Conservation (phyloP, 768 basidiomycete species). For the Tulasnella sp. region DNA sequence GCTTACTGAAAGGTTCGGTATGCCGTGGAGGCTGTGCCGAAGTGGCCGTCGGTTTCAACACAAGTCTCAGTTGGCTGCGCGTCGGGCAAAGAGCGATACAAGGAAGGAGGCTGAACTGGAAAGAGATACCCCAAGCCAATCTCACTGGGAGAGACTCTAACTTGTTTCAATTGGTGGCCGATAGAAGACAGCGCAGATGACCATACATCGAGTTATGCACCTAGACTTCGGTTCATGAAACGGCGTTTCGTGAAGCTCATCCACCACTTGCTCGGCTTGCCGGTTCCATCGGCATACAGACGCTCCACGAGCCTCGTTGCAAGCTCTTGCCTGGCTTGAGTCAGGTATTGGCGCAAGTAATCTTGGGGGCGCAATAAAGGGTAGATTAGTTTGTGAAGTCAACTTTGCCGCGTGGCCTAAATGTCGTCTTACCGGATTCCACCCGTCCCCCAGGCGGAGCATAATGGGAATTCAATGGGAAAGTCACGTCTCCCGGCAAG, state of each 20-base stretch:
- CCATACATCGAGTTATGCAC: constrained; percentile 37
- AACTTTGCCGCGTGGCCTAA: neutral
- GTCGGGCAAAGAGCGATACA: neutral
- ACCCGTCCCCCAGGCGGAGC: constrained; percentile 64
- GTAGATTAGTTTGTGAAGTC: constrained; percentile 3
- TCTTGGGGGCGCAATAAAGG: constrained; percentile 41
- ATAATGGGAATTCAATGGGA: constrained; percentile 88
- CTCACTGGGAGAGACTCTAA: neutral
- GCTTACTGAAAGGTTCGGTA: too few relatives aligned
- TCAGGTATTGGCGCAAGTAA: constrained; percentile 81
- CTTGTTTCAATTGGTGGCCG: neutral
- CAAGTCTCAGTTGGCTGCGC: neutral
- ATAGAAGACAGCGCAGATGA: neutral
- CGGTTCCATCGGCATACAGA: constrained; percentile 86
- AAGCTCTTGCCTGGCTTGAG: constrained; percentile 88
- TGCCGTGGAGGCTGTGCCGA: too few relatives aligned
- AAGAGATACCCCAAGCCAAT: neutral
- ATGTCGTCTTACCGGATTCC: constrained; percentile 60
- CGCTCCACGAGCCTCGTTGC: constrained; percentile 77
- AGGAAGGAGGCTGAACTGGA: neutral
- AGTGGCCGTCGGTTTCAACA: too few relatives aligned
- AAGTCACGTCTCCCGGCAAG: constrained; percentile 92
- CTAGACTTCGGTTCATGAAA: constrained; percentile 88
- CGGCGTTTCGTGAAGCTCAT: constrained; percentile 98
- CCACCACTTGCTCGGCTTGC: constrained; percentile 99